phyloP scores from a whole-genome alignment of 495 filamentous ascomycete genomes.

The Annulohypoxylon nitens region DNA sequence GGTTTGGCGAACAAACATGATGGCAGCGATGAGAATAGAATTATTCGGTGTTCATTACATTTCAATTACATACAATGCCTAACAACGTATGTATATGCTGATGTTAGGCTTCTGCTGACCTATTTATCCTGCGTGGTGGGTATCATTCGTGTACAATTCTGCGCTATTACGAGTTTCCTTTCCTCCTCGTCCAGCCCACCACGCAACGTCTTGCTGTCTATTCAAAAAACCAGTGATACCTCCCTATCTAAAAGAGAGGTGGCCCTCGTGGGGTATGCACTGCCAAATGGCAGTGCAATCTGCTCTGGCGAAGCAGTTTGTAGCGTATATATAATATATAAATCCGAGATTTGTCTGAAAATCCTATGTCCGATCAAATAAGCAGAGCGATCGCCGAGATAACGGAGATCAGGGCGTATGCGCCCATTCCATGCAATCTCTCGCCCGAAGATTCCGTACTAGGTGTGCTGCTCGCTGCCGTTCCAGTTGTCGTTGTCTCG shows the following conservation, averaged over 20 bases:
- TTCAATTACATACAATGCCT: conserved; percentile 37
- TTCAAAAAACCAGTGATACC: conserved; percentile 16
- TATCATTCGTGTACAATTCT: conserved; percentile 38
- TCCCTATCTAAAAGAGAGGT: conserved; percentile 13
- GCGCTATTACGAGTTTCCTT: not conserved
- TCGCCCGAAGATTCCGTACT: conserved; percentile 29
- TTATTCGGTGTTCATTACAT: conserved; percentile 43
- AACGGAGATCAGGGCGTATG: conserved; percentile 26
- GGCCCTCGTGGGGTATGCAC: not conserved
- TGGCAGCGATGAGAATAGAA: conserved; percentile 41
- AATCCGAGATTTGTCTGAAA: conserved; percentile 17
- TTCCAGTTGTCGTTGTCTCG: conserved; percentile 16
- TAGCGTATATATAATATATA: conserved; percentile 23
- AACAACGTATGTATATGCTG: conserved; percentile 24
- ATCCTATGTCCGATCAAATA: conserved; percentile 17
- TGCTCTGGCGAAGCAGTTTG: conserved; percentile 25
- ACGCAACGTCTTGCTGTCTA: conserved; percentile 11
- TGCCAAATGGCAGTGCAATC: not conserved
- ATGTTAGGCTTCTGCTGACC: conserved; percentile 26
- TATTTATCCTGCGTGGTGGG: conserved; percentile 27
- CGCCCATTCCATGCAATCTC: conserved; percentile 20
- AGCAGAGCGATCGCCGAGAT: conserved; percentile 26
- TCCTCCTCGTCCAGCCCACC: not conserved
- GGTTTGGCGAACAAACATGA: not conserved
- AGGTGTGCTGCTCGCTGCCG: conserved; percentile 23